Evolutionary conservation across 202 grass and related monocot genomes (phyloP).

Genomic region (Dendrocalamus latiflorus): DNA sequence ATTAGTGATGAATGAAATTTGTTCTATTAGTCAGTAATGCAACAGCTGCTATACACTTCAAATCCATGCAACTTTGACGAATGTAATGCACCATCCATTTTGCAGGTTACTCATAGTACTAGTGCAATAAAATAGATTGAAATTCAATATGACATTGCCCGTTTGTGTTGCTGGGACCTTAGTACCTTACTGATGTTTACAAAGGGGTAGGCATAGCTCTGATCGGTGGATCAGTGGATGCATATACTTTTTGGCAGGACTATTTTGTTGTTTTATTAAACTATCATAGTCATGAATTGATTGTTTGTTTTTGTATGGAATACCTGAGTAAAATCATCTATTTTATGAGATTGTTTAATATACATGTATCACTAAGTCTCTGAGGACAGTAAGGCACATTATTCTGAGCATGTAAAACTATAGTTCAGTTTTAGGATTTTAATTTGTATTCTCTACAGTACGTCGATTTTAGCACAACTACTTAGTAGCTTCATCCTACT

Average conservation of each 20-base stretch:
- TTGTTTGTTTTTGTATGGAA: slow-evolving; percentile 1
- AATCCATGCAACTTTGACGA: neutral
- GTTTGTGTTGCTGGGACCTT: neutral
- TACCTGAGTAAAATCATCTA: neutral
- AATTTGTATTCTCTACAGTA: neutral
- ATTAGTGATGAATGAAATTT: neutral
- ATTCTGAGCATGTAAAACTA: neutral
- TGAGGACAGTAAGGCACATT: neutral
- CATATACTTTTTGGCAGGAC: slow-evolving; percentile 7
- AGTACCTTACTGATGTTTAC: neutral
- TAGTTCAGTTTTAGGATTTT: neutral
- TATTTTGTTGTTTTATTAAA: neutral
- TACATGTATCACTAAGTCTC: neutral
- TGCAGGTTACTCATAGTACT: neutral
- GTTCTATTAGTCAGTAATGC: neutral
- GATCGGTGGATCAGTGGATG: neutral
- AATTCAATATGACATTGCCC: neutral
- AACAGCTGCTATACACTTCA: neutral
- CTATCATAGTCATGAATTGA: neutral
- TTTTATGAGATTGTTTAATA: neutral
- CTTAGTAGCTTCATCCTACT: slow-evolving; percentile 16
- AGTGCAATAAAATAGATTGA: neutral
- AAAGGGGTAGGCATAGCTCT: neutral
- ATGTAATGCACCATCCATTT: neutral
- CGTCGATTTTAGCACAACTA: neutral